These are phyloP conservation scores for Rhizopogon salebrosus DNA, from an alignment of 768 basidiomycete species.

Conservation along the genomic window DNA sequence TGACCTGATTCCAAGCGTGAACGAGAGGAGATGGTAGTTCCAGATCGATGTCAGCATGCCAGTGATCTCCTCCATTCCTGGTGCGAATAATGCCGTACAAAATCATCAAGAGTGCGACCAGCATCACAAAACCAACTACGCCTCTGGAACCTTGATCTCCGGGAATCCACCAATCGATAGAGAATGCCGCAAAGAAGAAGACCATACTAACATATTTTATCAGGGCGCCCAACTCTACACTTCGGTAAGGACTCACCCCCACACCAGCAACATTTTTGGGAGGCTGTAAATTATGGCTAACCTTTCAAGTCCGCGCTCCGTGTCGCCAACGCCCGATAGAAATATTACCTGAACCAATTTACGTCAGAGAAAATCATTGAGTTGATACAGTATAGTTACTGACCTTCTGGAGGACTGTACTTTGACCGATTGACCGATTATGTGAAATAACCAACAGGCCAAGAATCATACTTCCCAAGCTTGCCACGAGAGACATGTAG, in stretches of 20 bases:
- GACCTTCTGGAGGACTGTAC: constrained; percentile 31
- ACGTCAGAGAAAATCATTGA: not conserved
- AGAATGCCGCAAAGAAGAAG: constrained; percentile 22
- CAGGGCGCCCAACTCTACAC: not conserved
- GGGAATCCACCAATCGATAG: constrained; percentile 17
- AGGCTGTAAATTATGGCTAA: constrained; percentile 49
- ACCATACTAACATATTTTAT: constrained; percentile 16
- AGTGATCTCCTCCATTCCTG: constrained; percentile 10
- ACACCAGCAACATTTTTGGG: constrained; percentile 52
- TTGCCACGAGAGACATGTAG: constrained; percentile 39
- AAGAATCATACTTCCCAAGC: constrained; percentile 37
- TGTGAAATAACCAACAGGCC: constrained; percentile 38
- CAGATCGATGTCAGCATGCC: not conserved
- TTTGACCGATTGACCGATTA: constrained; percentile 29
- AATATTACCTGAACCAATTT: constrained; percentile 8
- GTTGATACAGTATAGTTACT: constrained; percentile 10
- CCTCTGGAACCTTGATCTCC: constrained; percentile 7
- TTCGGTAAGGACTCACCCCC: constrained; percentile 39
- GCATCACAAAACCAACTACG: constrained; percentile 26
- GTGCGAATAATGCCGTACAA: constrained; percentile 38
- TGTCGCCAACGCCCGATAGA: constrained; percentile 15
- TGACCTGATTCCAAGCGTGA: too few species aligned
- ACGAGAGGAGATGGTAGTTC: too few species aligned
- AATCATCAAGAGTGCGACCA: constrained; percentile 28
- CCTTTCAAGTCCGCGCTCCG: constrained; percentile 38